A percentile compares a stretch with the other conserved stretches of the same genome.
These are phyloP conservation scores for Baeospora myosura DNA, from an alignment of 1,284 basidiomycete species.

Conservation along the genomic window DNA sequence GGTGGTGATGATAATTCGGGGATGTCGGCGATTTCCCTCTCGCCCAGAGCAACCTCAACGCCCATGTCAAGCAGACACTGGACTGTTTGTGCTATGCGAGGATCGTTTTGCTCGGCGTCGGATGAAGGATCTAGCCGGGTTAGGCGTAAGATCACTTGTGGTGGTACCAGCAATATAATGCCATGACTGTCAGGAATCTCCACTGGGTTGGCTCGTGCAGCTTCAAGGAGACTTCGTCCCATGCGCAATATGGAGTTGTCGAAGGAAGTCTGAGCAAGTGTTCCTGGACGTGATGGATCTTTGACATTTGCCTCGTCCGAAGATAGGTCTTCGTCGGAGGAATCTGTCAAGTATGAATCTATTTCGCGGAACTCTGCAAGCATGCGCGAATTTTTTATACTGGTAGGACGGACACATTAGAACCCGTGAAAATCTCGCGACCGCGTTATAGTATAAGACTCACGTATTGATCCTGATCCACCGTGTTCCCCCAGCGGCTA, in stretches of 20 bases:
- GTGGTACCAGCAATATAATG: constrained; percentile 15
- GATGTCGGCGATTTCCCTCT: constrained; percentile 29
- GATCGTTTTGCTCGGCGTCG: constrained; percentile 33
- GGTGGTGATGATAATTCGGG: constrained; percentile 10
- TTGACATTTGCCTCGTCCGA: constrained; percentile 28
- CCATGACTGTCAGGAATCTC: constrained; percentile 24
- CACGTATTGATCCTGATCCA: constrained; percentile 87
- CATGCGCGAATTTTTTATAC: constrained; percentile 70
- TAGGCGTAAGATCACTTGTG: constrained; percentile 51
- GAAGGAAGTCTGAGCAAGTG: constrained; percentile 40
- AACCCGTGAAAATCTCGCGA: background rate
- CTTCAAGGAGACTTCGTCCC: constrained; percentile 53
- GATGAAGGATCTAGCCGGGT: constrained; percentile 55
- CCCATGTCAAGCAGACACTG: constrained; percentile 51
- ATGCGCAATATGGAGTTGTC: constrained; percentile 68
- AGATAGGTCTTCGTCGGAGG: constrained; percentile 36
- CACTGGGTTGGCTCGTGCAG: constrained; percentile 47
- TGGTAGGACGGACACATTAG: constrained; percentile 20
- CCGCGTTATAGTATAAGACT: constrained; percentile 24
- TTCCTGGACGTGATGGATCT: constrained; percentile 22
- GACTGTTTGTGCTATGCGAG: constrained; percentile 58
- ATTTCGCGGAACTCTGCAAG: constrained; percentile 73
- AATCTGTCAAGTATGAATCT: constrained; percentile 72
- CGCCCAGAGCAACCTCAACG: constrained; percentile 62
- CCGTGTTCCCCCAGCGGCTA: constrained; percentile 60